Evolutionary conservation across 305 asterid species (phyloP), one percentile per base, ranked within the genome.

Genomic region (Rubia tinctorum): DNA sequence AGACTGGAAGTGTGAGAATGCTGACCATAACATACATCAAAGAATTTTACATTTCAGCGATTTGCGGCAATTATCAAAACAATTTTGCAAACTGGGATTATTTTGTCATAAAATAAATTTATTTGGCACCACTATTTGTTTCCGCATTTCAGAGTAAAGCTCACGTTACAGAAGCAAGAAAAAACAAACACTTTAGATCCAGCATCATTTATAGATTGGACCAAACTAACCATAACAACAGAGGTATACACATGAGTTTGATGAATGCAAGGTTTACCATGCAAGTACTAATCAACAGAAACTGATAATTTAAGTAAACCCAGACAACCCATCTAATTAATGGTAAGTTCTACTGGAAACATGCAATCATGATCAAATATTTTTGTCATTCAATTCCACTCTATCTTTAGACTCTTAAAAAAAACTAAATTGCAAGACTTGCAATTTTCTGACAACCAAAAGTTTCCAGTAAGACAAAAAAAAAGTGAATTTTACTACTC

Each of bases 71-170:
- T 18, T 49, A 66, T 66, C 18, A 10, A 27, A 40, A 37, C 68
- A 64, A n/a, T 66, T 15, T 39, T 45, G 44, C 69, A 18, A 17
- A 40, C 47, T 61, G 25, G 11, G 10, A 64, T 37, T 18, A 64
- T 15, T 6, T 14, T 30, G 25, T 64, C 68, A 37, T 64, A 42
- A 39, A 17, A n/a, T 64, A 37, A 17, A 37, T 34, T 11, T 12
- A 17, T 39, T 59, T 22, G 17, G 17, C 65, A 30, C 73, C 73
- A 69, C 65, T 34, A 40, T 53, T 70, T 53, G 45, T 34, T 30
- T 69, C 13, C 68, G 18, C 68, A 34, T 34, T 44, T 68, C 58
- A 18, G 11, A 47, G 34, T 47, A n/a, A 8, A 34, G 40, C 17
- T 40, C 13, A 69, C 27, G 10, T 51, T 23, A 51, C 73, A 30